A percentile compares a stretch with the other conserved stretches of the same genome.
Evolutionary conservation across 2,329 filamentous ascomycete genomes (phyloP).

Genomic region (Fusarium hostae): DNA sequence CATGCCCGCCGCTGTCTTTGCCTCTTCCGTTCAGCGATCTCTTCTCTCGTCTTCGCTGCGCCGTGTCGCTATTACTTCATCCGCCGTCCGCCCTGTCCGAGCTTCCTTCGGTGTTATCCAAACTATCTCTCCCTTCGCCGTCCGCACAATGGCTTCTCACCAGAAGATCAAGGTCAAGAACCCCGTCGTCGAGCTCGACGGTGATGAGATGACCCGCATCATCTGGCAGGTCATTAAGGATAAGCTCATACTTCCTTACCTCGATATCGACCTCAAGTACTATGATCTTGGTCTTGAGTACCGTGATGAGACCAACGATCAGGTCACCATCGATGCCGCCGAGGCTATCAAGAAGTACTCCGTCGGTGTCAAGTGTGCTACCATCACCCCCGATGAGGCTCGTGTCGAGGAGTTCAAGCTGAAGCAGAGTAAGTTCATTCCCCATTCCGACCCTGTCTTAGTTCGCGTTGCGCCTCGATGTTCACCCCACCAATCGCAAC

Average conservation of each 20-base stretch:
- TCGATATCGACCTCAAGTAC: conserved; percentile 98
- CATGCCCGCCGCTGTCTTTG: conserved; percentile 45
- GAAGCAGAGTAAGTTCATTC: conserved; percentile 82
- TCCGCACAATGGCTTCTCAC: conserved; percentile 69
- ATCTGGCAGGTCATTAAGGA: conserved; percentile 99
- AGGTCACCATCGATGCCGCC: conserved; percentile 94
- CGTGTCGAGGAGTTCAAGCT: conserved; percentile 98
- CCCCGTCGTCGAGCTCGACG: conserved; percentile 96
- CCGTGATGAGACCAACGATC: conserved; percentile 94
- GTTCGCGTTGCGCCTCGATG: conserved; percentile 31
- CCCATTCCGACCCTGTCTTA: conserved; percentile 15
- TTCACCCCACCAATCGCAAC: conserved; percentile 35
- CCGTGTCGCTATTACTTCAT: conserved; percentile 42
- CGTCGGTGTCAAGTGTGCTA: conserved; percentile 98
- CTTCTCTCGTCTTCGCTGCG: conserved; percentile 47
- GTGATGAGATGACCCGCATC: conserved; percentile 95
- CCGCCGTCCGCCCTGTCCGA: conserved; percentile 49
- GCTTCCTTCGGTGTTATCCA: conserved; percentile 60
- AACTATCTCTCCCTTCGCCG: conserved; percentile 67
- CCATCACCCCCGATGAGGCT: conserved; percentile 97
- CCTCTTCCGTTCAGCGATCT: conserved; percentile 47
- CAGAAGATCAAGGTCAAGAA: conserved; percentile 99
- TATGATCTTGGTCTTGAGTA: conserved; percentile 94
- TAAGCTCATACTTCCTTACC: conserved; percentile 96
- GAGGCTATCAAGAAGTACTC: conserved; percentile 99